Evolutionary conservation across 371 early-diverging fungal species (phyloP).

Genomic region (Saksenaea oblongispora): DNA sequence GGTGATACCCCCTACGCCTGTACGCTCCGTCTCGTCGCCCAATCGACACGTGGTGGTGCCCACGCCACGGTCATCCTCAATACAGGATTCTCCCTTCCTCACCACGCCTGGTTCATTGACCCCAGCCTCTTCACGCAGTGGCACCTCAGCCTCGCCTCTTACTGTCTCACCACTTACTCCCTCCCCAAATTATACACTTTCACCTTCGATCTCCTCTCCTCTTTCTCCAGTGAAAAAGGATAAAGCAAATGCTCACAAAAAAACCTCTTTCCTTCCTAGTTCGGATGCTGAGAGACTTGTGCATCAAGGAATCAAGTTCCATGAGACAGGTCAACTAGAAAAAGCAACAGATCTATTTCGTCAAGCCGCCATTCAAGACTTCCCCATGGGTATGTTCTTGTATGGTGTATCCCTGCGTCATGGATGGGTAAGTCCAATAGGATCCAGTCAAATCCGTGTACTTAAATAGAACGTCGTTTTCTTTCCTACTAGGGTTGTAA

Average conservation of each 20-base stretch:
- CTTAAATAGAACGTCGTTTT: not conserved
- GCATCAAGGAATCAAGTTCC: slow-evolving; percentile 48
- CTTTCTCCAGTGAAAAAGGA: slow-evolving; percentile 7
- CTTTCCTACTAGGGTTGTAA: slow-evolving; percentile 59
- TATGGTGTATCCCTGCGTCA: slow-evolving; percentile 77
- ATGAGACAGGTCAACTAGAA: slow-evolving; percentile 66
- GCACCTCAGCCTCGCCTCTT: not conserved
- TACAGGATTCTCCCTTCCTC: slow-evolving; percentile 8
- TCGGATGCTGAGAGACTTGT: slow-evolving; percentile 25
- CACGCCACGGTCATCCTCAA: not conserved
- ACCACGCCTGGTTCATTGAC: slow-evolving; percentile 5
- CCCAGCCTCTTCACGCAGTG: slow-evolving; percentile 8
- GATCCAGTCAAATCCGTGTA: not conserved
- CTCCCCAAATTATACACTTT: slow-evolving; percentile 18
- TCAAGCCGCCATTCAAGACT: slow-evolving; percentile 61
- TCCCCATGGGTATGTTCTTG: slow-evolving; percentile 75
- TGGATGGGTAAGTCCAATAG: slow-evolving; percentile 56
- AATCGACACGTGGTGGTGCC: slow-evolving; percentile 4
- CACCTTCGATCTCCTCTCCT: slow-evolving; percentile 10
- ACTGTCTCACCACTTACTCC: slow-evolving; percentile 20
- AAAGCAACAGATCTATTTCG: slow-evolving; percentile 72
- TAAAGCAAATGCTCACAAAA: not conserved
- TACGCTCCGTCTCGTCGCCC: slow-evolving; percentile 22
- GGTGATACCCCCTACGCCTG: slow-evolving; percentile 33
- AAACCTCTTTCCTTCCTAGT: not conserved